These are phyloP conservation scores for Phytopythium sindhum DNA, from an alignment of 352 stramenopile species.

Conservation along the genomic window DNA sequence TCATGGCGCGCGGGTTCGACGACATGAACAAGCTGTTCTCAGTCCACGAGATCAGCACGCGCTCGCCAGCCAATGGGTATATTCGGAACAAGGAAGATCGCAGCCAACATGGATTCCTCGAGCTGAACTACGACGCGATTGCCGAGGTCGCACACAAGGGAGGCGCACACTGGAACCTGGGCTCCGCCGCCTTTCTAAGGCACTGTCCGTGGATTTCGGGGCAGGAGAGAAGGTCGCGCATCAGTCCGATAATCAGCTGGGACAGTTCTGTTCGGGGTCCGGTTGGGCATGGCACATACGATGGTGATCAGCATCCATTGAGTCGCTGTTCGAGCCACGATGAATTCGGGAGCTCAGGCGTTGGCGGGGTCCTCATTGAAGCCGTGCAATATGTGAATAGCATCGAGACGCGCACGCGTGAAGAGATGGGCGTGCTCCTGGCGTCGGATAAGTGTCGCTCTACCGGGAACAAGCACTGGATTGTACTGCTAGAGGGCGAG, in stretches of 20 bases:
- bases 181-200: conserved; percentile 43
- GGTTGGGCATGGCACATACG: conserved; percentile 37
- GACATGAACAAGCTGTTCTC: conserved; percentile 67
- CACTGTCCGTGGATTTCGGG: conserved; percentile 56
- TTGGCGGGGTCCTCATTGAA: conserved; percentile 45
- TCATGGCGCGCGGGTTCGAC: conserved; percentile 73
- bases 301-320: conserved; percentile 26
- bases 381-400: conserved; percentile 39
- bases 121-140: conserved; percentile 36
- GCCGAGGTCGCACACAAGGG: conserved; percentile 23
- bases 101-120: conserved; percentile 13
- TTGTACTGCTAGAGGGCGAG: conserved; percentile 41
- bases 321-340: neutral
- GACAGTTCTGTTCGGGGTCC: conserved; percentile 39
- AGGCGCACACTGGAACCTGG: conserved; percentile 57
- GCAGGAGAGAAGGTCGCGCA: conserved; percentile 22
- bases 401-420: conserved; percentile 35
- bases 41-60: conserved; percentile 31
- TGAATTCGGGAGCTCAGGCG: conserved; percentile 7
- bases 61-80: conserved; percentile 17
- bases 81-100: conserved; percentile 29
- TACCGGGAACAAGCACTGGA: conserved; percentile 30
- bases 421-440: conserved; percentile 33
- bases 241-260: conserved; percentile 39
- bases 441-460: conserved; percentile 16